These are phyloP conservation scores for Quercus glauca DNA, from an alignment of 306 rosid species.

Conservation along the genomic window DNA sequence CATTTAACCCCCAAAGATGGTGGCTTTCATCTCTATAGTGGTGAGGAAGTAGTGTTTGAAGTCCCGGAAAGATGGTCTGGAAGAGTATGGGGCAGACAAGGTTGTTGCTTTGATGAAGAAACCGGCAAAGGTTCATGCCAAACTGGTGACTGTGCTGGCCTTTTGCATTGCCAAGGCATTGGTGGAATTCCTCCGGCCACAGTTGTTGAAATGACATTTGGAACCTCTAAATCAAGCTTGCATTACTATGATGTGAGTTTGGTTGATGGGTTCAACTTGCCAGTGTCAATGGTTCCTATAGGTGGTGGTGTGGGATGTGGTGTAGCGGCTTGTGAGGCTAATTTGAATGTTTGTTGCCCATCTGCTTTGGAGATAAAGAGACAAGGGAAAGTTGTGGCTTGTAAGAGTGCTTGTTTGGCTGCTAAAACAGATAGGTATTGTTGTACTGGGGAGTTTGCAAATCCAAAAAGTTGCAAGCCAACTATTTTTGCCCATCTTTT, in stretches of 20 bases:
- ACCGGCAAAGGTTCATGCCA: slow-evolving; percentile 53
- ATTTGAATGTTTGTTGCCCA: slow-evolving; percentile 60
- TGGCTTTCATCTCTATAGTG: slow-evolving; percentile 59
- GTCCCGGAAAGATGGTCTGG: slow-evolving; percentile 66
- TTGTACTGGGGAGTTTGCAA: slow-evolving; percentile 57
- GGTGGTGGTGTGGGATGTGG: slow-evolving; percentile 42
- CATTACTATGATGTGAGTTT: slow-evolving; percentile 77
- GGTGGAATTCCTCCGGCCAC: slow-evolving; percentile 76
- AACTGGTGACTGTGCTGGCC: slow-evolving; percentile 67
- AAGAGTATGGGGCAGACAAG: slow-evolving; percentile 77
- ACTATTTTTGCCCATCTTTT: slow-evolving; percentile 46
- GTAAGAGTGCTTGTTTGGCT: slow-evolving; percentile 81
- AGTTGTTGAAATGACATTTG: slow-evolving; percentile 58
- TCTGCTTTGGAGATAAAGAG: slow-evolving; percentile 40
- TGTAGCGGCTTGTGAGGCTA: slow-evolving; percentile 51
- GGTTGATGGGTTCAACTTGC: slow-evolving; percentile 73
- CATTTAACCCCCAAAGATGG: slow-evolving; percentile 49
- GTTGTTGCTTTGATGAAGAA: slow-evolving; percentile 43
- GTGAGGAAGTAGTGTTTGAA: slow-evolving; percentile 39
- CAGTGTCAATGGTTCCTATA: slow-evolving; percentile 44
- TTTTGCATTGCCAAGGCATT: slow-evolving; percentile 48
- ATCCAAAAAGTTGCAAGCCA: slow-evolving; percentile 50
- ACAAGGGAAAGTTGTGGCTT: slow-evolving; percentile 59
- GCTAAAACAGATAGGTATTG: slow-evolving; percentile 52
- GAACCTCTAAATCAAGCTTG: slow-evolving; percentile 41